Evolutionary conservation across 805 yeast species (phyloP).

Genomic region (Lipomyces oligophaga): DNA sequence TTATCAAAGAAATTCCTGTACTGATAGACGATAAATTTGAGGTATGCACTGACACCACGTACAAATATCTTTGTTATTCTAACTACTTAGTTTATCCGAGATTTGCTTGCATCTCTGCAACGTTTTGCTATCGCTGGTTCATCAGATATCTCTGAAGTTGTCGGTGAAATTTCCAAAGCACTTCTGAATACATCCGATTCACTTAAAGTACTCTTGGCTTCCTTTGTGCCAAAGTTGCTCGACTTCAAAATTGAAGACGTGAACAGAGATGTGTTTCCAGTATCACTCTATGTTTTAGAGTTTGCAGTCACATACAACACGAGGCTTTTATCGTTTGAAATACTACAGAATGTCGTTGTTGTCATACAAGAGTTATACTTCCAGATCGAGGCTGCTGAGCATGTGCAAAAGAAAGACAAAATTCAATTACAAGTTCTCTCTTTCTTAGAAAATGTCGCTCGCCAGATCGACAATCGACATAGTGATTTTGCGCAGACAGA

Average conservation of each 20-base stretch:
- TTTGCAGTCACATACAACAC: not conserved
- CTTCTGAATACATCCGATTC: not conserved
- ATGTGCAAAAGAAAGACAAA: not conserved
- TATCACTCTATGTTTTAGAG: constrained; percentile 4
- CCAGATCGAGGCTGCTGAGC: constrained; percentile 1
- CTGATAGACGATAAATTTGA: constrained; percentile 7
- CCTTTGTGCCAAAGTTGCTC: not conserved
- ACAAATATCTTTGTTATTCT: not conserved
- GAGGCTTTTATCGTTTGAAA: not conserved
- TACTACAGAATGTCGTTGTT: constrained; percentile 8
- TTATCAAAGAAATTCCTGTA: constrained; percentile 2
- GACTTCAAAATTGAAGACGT: too few relatives aligned
- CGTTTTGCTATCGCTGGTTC: not conserved
- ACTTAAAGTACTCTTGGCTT: not conserved
- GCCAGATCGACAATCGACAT: not conserved
- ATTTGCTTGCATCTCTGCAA: not conserved
- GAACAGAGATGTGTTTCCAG: too few relatives aligned
- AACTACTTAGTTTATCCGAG: not conserved
- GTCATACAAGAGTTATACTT: constrained; percentile 10
- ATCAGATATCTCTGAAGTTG: not conserved
- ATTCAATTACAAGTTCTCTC: not conserved
- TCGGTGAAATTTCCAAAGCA: not conserved
- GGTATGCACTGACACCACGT: not conserved
- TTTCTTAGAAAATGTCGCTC: not conserved
- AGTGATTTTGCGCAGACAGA: not conserved